Percentiles rank a stretch among this genome's conserved stretches.
Conservation (phyloP, 2,329 filamentous ascomycete species). For the Cladosporium sp. region DNA sequence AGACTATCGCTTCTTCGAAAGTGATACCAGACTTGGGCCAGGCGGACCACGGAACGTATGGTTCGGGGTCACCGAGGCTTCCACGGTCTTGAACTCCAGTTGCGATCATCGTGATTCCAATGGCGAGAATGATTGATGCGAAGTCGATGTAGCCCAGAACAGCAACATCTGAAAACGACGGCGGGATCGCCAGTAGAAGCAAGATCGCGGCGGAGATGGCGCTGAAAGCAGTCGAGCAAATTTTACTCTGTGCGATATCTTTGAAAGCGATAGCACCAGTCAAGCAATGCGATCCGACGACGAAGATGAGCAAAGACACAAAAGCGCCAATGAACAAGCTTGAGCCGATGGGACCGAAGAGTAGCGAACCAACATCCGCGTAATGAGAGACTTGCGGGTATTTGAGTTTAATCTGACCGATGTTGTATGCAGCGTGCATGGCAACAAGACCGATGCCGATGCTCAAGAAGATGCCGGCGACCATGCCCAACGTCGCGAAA, state of each 20-base stretch:
- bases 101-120: conserved; percentile 9
- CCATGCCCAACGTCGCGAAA: conserved; percentile 9
- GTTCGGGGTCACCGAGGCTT: neutral
- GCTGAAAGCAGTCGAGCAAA: conserved; percentile 9
- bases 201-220: conserved; percentile 7
- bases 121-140: conserved; percentile 7
- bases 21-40: conserved; percentile 25
- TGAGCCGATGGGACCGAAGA: conserved; percentile 4
- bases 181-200: conserved; percentile 5
- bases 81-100: conserved; percentile 7
- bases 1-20: conserved; percentile 55
- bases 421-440: conserved; percentile 12
- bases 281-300: conserved; percentile 10
- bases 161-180: conserved; percentile 7
- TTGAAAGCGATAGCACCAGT: conserved; percentile 11
- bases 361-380: conserved; percentile 8
- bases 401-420: conserved; percentile 6
- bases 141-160: conserved; percentile 11
- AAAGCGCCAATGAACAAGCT: conserved; percentile 7
- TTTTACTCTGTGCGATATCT: conserved; percentile 1
- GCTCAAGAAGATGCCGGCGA: conserved; percentile 8
- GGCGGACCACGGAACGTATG: conserved; percentile 21
- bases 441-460: conserved; percentile 9
- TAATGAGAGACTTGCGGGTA: conserved; percentile 7
- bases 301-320: conserved; percentile 7